phyloP scores from a whole-genome alignment of 2,329 filamentous ascomycete genomes.

The Pseudocercospora musae region DNA sequence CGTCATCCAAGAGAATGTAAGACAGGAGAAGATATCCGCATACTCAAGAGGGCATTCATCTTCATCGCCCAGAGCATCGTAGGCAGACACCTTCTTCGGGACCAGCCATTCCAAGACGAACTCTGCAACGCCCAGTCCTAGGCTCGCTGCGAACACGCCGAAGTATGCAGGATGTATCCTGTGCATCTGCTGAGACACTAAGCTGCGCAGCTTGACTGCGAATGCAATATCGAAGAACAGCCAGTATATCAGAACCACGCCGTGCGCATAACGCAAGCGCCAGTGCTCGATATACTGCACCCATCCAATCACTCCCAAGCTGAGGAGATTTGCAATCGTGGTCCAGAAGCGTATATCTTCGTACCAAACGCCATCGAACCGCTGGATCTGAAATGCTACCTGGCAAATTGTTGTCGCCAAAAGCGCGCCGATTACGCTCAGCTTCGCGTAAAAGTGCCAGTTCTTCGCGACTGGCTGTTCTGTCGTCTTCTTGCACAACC shows the following conservation, averaged over 20 bases:
- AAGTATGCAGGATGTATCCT: constrained; percentile 69
- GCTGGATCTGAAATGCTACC: constrained; percentile 70
- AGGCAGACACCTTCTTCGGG: constrained; percentile 70
- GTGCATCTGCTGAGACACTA: constrained; percentile 75
- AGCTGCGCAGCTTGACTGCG: constrained; percentile 78
- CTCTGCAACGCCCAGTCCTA: constrained; percentile 66
- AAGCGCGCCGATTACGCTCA: constrained; percentile 67
- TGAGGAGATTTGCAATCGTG: constrained; percentile 66
- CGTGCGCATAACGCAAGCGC: constrained; percentile 78
- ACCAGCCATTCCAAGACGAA: constrained; percentile 83
- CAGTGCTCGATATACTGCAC: constrained; percentile 86
- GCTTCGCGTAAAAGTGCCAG: constrained; percentile 89
- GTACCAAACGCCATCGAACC: constrained; percentile 66
- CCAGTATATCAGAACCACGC: constrained; percentile 89
- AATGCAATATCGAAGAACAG: constrained; percentile 76
- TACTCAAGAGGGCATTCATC: constrained; percentile 81
- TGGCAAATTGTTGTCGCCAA: constrained; percentile 68
- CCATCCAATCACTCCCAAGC: constrained; percentile 69
- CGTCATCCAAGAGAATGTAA: constrained; percentile 99
- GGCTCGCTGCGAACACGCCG: constrained; percentile 66
- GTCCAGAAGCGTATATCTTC: constrained; percentile 86
- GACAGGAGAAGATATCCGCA: constrained; percentile 85
- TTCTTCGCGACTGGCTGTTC: constrained; percentile 70
- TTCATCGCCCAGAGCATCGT: constrained; percentile 64
- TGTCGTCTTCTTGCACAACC: constrained; percentile 68